Evolutionary conservation across 2,329 filamentous ascomycete genomes (phyloP), one percentile per base, ranked within the genome.

Genomic region (Biscogniauxia mediterranea): DNA sequence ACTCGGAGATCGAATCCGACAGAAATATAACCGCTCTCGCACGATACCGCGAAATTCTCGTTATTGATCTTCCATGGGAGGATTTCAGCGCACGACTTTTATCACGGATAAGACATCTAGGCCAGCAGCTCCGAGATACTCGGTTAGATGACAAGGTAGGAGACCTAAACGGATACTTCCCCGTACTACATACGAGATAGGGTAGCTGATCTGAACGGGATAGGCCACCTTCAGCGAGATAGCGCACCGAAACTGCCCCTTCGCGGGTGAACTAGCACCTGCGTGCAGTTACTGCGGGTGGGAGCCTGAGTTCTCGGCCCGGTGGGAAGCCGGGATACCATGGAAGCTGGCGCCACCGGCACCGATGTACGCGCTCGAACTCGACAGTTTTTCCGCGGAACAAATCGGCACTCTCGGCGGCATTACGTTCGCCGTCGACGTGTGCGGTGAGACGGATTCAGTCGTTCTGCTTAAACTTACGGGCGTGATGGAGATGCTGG

Each of bases 251-350:
- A 20, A 58, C 32, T 63, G 57, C 17, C n/a, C 52, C 7, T 59
- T 63, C 17, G 28, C 26, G 49, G 49, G 32, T 7, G 59, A 57
- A 5, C 51, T 62, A n/a, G 23, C 56, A 6, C 46, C 62, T 9
- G 58, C 63, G 49, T 73, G 70, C 38, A 65, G 69, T 5, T 72
- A 72, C 53, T 72, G 70, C 53, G 62, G 62, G 28, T 69, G 66
- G 58, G 42, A 63, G 23, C 59, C 57, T n/a, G 60, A 52, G 42
- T 56, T 57, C 51, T 17, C 57, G 5, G 60, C 28, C 28, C 28
- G 7, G 28, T 2, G 64, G 6, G 51, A 50, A 8, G 51, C 55
- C 26, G 59, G 49, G 1, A 50, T 54, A 8, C 58, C 55, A 17
- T 63, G 68, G 26, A 66, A 59, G 38, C 53, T 70, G 17, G 67